phyloP scores from a whole-genome alignment of 1,139 yeast genomes.

The Citeromyces siamensis region DNA sequence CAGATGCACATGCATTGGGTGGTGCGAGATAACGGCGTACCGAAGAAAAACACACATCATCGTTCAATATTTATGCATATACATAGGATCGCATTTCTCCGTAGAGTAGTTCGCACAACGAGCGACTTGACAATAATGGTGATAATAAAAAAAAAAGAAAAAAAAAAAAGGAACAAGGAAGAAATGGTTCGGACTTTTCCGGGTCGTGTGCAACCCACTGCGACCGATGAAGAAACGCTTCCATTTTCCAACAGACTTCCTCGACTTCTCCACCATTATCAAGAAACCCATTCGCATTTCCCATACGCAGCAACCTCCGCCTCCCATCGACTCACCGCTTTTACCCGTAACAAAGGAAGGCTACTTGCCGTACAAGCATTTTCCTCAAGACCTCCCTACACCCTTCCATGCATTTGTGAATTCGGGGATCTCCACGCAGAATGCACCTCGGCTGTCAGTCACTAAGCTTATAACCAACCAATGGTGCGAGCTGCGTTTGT shows the following conservation, averaged over 20 bases:
- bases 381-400: constrained; percentile 7
- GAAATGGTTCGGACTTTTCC: background rate
- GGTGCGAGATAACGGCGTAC: background rate
- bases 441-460: constrained; percentile 28
- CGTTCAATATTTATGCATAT: no score
- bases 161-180: no score
- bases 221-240: background rate
- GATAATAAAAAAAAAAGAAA: no score
- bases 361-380: constrained; percentile 7
- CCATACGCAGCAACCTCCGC: background rate
- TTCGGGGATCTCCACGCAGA: constrained; percentile 1
- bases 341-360: background rate
- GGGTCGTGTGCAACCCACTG: background rate
- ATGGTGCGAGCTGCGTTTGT: constrained; percentile 41
- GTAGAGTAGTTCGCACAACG: no score
- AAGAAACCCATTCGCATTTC: background rate
- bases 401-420: constrained; percentile 7
- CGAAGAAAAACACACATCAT: no score
- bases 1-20: background rate
- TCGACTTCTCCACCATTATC: background rate
- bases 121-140: no score
- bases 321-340: background rate
- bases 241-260: constrained; percentile 1
- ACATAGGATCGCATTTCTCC: no score
- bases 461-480: constrained; percentile 30